phyloP scores from a whole-genome alignment of 176 grass and related monocot genomes.

The Oryza longistaminata region DNA sequence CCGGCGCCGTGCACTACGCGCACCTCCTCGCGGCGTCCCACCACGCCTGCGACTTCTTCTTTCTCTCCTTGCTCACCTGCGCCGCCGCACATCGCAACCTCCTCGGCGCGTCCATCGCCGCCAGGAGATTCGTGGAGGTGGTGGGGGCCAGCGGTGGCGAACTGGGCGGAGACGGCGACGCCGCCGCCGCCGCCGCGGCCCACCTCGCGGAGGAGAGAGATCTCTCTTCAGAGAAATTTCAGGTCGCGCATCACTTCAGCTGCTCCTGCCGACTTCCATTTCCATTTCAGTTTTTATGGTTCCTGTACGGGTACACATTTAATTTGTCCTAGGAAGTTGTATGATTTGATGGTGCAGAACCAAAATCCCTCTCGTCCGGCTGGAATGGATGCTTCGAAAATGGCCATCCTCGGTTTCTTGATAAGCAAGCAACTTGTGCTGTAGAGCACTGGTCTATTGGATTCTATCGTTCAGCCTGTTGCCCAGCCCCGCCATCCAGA shows the following conservation, averaged over 20 bases:
- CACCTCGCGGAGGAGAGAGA: no score
- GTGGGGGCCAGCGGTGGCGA: no score
- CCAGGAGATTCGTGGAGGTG: no score
- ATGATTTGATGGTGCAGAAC: background rate
- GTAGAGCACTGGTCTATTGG: background rate
- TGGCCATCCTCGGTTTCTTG: background rate
- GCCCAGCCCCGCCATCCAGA: background rate
- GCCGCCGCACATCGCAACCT: no score
- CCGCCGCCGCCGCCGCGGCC: no score
- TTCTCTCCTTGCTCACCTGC: no score
- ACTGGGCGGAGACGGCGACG: no score
- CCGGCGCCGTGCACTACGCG: no score
- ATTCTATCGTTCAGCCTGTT: background rate
- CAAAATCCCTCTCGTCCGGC: constrained; percentile 20
- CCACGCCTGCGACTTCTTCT: no score
- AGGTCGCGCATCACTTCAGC: constrained; percentile 31
- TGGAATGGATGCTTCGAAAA: background rate
- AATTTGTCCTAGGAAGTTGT: background rate
- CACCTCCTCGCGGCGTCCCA: no score
- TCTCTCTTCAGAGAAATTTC: constrained; percentile 15
- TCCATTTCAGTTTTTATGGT: constrained; percentile 2
- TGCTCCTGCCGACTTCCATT: background rate
- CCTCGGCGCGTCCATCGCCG: no score
- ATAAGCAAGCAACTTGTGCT: background rate
- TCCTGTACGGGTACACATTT: background rate